Percentiles rank a stretch among this genome's conserved stretches.
Evolutionary conservation across 768 basidiomycete genomes (phyloP).

Genomic region (Dentipellis fragilis): DNA sequence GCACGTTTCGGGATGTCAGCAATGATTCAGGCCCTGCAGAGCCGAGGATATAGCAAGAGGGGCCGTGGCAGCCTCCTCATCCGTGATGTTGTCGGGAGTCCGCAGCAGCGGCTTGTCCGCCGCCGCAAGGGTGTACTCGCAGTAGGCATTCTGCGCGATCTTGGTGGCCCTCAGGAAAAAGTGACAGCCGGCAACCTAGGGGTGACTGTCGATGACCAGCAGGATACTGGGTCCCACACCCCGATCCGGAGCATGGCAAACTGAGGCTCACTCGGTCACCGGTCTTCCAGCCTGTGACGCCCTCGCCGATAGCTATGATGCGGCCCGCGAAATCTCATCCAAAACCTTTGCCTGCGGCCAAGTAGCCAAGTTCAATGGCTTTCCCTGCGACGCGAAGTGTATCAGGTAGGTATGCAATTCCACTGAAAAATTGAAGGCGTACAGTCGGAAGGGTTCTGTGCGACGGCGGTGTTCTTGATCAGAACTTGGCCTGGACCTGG

Average conservation of each 20-base stretch:
- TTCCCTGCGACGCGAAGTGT: not conserved
- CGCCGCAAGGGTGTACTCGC: too few species aligned
- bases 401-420: too few species aligned
- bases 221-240: too few species aligned
- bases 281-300: not conserved
- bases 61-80: not conserved
- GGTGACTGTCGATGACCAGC: too few species aligned
- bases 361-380: not conserved
- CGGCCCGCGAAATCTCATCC: slow-evolving; percentile 6
- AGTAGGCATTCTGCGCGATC: not conserved
- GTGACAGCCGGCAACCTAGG: not conserved
- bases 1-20: not conserved
- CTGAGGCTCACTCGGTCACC: slow-evolving; percentile 2
- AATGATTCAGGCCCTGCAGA: not conserved
- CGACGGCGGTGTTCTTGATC: slow-evolving; percentile 6
- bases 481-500: slow-evolving; percentile 6
- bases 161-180: not conserved
- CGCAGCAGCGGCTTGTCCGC: too few species aligned
- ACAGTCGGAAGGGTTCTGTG: slow-evolving; percentile 8
- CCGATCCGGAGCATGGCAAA: too few species aligned
- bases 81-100: not conserved
- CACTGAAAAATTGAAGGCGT: not conserved
- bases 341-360: not conserved
- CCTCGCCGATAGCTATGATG: slow-evolving; percentile 5
- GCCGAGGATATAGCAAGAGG: not conserved